These are phyloP conservation scores for Fusarium redolens DNA, from an alignment of 2,329 filamentous ascomycete genomes.

Conservation along the genomic window DNA sequence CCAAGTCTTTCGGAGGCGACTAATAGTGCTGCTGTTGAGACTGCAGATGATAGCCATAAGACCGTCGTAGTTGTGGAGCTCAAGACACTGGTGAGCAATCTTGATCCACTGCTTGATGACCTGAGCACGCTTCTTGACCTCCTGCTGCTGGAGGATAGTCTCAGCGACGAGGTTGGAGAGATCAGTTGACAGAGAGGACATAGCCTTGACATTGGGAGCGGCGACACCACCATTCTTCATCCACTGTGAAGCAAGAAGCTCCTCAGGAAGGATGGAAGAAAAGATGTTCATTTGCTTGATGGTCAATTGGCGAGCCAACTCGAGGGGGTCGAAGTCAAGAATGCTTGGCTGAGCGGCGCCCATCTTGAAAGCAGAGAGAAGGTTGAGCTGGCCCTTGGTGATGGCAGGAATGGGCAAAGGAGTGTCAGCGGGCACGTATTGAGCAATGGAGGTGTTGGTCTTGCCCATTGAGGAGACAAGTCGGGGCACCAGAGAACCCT, in stretches of 20 bases:
- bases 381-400: conserved; percentile 79
- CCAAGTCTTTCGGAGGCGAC: conserved; percentile 90
- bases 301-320: conserved; percentile 91
- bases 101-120: conserved; percentile 99
- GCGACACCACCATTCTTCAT: conserved; percentile 85
- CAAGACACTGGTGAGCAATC: conserved; percentile 85
- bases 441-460: conserved; percentile 79
- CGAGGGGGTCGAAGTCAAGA: conserved; percentile 89
- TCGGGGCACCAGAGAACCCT: conserved; percentile 82
- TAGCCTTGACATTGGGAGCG: conserved; percentile 90
- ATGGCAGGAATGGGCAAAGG: conserved; percentile 77
- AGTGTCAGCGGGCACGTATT: conserved; percentile 76
- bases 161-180: conserved; percentile 93
- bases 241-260: conserved; percentile 92
- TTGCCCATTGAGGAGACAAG: conserved; percentile 89
- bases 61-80: conserved; percentile 95
- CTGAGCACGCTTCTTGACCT: conserved; percentile 89
- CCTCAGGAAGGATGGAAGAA: conserved; percentile 90
- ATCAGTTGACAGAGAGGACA: conserved; percentile 93
- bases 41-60: conserved; percentile 98
- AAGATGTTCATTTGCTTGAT: conserved; percentile 92
- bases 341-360: conserved; percentile 78
- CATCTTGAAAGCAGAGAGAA: conserved; percentile 79
- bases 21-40: conserved; percentile 90
- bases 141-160: conserved; percentile 87